A percentile compares a stretch with the other conserved stretches of the same genome.
Evolutionary conservation across 1,284 basidiomycete genomes (phyloP).

Genomic region (Moniliophthora roreri): DNA sequence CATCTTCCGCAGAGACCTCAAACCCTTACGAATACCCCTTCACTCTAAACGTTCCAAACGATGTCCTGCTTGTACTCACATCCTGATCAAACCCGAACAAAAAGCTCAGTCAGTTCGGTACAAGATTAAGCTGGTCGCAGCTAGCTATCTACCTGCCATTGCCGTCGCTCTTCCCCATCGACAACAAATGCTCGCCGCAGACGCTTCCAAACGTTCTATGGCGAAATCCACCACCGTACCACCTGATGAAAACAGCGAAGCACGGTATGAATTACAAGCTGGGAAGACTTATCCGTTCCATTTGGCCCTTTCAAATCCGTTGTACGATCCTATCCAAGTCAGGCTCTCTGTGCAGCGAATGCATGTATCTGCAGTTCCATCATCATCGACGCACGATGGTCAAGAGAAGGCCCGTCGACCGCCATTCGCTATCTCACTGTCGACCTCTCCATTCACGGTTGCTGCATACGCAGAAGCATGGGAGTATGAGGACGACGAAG

Average conservation of each 20-base stretch:
- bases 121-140: slow-evolving; percentile 96
- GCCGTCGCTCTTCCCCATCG: slow-evolving; percentile 68
- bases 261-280: slow-evolving; percentile 54
- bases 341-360: slow-evolving; percentile 72
- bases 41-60: slow-evolving; percentile 94
- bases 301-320: slow-evolving; percentile 86
- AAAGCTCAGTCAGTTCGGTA: slow-evolving; percentile 91
- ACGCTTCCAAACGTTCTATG: slow-evolving; percentile 47
- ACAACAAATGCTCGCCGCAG: slow-evolving; percentile 35
- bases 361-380: slow-evolving; percentile 33
- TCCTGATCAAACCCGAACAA: slow-evolving; percentile 97
- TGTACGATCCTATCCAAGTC: slow-evolving; percentile 93
- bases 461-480: slow-evolving; percentile 91
- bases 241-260: slow-evolving; percentile 41
- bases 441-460: slow-evolving; percentile 75
- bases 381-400: slow-evolving; percentile 34
- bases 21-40: slow-evolving; percentile 86
- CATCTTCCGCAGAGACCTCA: slow-evolving; percentile 60
- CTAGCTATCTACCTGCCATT: slow-evolving; percentile 90
- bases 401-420: slow-evolving; percentile 59
- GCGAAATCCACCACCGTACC: slow-evolving; percentile 41
- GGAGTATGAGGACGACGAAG: slow-evolving; percentile 94
- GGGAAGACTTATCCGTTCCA: slow-evolving; percentile 86
- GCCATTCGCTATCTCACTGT: slow-evolving; percentile 77
- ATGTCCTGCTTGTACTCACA: slow-evolving; percentile 92